Conservation (phyloP, 805 yeast species). For the Cyberlindnera mycetangii region DNA sequence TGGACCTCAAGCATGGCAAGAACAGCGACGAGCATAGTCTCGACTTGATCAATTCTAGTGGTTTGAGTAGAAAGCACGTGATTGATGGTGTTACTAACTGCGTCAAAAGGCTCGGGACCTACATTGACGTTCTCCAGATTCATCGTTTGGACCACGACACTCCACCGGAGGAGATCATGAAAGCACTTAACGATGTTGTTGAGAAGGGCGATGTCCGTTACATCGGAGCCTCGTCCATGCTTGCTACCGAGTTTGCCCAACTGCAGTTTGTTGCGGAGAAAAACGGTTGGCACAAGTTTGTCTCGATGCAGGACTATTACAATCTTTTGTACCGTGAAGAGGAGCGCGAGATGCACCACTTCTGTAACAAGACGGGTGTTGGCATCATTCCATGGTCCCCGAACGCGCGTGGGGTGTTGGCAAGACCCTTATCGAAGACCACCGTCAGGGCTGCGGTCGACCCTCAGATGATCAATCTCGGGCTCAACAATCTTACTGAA, state of each 20-base stretch:
- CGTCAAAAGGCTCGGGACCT: constrained; percentile 41
- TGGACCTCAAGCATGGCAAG: constrained; percentile 8
- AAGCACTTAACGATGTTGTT: constrained; percentile 47
- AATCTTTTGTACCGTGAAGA: constrained; percentile 52
- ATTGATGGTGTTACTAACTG: constrained; percentile 40
- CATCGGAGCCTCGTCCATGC: constrained; percentile 63
- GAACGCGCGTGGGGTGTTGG: constrained; percentile 49
- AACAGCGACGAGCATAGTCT: background rate
- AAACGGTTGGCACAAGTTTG: constrained; percentile 53
- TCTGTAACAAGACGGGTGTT: constrained; percentile 46
- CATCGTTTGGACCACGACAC: constrained; percentile 45
- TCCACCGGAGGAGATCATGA: constrained; percentile 50
- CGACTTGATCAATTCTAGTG: constrained; percentile 31
- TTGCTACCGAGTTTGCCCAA: constrained; percentile 33
- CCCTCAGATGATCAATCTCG: constrained; percentile 9
- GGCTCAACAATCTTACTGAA: constrained; percentile 1
- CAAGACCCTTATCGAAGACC: constrained; percentile 37
- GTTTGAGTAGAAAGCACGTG: constrained; percentile 44
- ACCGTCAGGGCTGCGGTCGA: constrained; percentile 13
- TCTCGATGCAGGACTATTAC: constrained; percentile 57
- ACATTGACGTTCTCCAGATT: constrained; percentile 47
- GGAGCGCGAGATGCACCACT: constrained; percentile 59
- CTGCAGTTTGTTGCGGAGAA: constrained; percentile 54
- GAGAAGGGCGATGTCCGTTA: constrained; percentile 45
- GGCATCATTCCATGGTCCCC: constrained; percentile 64